Conservation (phyloP, 805 yeast genomes). For the Wickerhamomyces ciferrii region DNA sequence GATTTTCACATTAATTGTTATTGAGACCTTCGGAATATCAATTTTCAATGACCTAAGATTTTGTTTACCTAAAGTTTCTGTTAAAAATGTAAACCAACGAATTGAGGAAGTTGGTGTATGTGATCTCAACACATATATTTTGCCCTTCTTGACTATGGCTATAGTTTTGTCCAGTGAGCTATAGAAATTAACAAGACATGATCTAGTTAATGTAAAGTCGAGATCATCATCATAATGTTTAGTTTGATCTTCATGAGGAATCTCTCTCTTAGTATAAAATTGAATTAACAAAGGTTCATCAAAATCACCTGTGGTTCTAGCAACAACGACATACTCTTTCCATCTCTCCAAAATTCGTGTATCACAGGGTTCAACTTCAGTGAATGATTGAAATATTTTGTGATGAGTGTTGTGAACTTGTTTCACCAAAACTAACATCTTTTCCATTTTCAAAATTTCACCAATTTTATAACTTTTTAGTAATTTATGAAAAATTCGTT, state of each 20-base stretch:
- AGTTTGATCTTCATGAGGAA: constrained; percentile 16
- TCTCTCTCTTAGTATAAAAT: constrained; percentile 45
- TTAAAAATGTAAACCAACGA: constrained; percentile 60
- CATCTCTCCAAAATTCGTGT: constrained; percentile 65
- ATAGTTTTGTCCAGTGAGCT: constrained; percentile 69
- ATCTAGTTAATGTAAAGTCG: constrained; percentile 25
- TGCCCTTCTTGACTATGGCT: constrained; percentile 34
- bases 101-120: constrained; percentile 48
- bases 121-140: constrained; percentile 51
- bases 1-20: constrained; percentile 22
- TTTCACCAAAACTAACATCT: constrained; percentile 63
- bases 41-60: constrained; percentile 40
- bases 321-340: constrained; percentile 74
- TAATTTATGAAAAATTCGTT: constrained; percentile 19
- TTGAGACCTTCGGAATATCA: constrained; percentile 33
- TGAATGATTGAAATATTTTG: constrained; percentile 27
- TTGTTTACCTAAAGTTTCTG: constrained; percentile 38
- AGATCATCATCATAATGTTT: constrained; percentile 15
- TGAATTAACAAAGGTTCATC: constrained; percentile 56
- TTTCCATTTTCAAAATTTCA: constrained; percentile 59
- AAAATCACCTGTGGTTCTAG: constrained; percentile 51
- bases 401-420: constrained; percentile 18
- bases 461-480: constrained; percentile 41
- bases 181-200: constrained; percentile 45
- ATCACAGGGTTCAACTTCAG: constrained; percentile 46